Evolutionary conservation across 2,329 filamentous ascomycete genomes (phyloP).

Genomic region (Verticillium albo-atrum): DNA sequence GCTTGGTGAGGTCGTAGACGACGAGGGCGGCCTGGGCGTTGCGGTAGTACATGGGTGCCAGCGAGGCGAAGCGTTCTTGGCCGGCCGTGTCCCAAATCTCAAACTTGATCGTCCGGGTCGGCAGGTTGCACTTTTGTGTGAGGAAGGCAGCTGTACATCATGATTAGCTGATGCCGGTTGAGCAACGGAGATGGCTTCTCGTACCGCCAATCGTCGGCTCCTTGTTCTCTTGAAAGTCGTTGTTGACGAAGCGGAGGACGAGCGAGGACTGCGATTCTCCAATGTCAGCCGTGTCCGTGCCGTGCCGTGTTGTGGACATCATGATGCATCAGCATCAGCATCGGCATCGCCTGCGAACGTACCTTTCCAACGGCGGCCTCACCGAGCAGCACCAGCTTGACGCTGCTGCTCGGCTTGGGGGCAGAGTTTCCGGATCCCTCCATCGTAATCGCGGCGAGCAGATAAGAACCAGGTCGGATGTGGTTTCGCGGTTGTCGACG

Average conservation of each 20-base stretch:
- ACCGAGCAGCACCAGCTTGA: conserved; percentile 96
- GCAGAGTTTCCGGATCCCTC: conserved; percentile 63
- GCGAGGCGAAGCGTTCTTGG: conserved; percentile 93
- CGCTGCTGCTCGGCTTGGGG: conserved; percentile 97
- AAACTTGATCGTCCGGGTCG: conserved; percentile 86
- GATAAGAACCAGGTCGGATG: neutral
- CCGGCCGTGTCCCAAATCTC: conserved; percentile 98
- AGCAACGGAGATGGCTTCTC: conserved; percentile 19
- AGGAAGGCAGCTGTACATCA: conserved; percentile 77
- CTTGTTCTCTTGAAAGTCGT: conserved; percentile 99
- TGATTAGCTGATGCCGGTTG: conserved; percentile 2
- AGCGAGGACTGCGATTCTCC: conserved; percentile 75
- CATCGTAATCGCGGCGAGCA: conserved; percentile 43
- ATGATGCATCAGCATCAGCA: neutral
- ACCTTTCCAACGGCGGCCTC: conserved; percentile 99
- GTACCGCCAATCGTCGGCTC: conserved; percentile 97
- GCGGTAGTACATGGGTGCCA: conserved; percentile 99
- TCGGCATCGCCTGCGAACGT: too few relatives aligned
- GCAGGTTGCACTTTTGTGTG: conserved; percentile 97
- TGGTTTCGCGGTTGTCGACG: neutral
- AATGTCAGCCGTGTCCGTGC: conserved; percentile 8
- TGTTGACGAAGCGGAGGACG: conserved; percentile 97
- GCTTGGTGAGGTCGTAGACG: conserved; percentile 97
- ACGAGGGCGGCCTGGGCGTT: conserved; percentile 97
- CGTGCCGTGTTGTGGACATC: neutral